Evolutionary conservation across 2,329 filamentous ascomycete species (phyloP), one percentile per base, ranked within the genome.

Genomic region (Fulvia fulva): DNA sequence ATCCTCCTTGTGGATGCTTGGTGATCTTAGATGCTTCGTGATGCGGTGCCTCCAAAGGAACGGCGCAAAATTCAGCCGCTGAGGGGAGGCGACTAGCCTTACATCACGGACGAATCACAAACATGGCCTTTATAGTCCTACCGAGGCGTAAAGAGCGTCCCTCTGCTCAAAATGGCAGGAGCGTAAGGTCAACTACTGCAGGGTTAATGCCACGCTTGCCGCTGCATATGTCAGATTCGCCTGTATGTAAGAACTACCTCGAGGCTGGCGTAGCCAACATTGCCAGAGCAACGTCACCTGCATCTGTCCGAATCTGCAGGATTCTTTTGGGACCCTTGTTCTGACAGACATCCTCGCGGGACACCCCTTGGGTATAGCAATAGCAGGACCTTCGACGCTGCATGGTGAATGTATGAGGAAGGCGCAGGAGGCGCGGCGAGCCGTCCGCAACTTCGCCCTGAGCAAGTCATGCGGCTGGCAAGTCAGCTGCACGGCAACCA

Each of bases 41-140:
- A 30, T 34, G 21, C 9, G 30, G 22, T 9, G 21, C 2, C 14
- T 6, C 7, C 23, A 14, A 41, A 54, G 45, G 51, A 32, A 51
- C 56, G 45, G 51, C 51, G 22, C 56, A 51, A 41, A n/a, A 19
- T 21, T 44, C 34, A 37, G 41, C 56, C 49, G 37, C 56, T 54
- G 56, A 58, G 56, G 51, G 45, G 56, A 22, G 51, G 47, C 37
- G 14, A 16, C 50, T 25, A 22, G 54, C 19, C 22, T 30, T 22
- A 8, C 22, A 23, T n/a, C 14, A 12, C 22, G 14, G 19, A 37
- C 49, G 28, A 51, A 51, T 51, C n/a, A 30, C 22, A 22, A 41
- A 30, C 32, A 30, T 32, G 23, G 46, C 30, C 25, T 50, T 46
- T 30, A 23, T 21, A 45, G 30, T 50, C 25, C 6, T 23, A 44